Percentiles rank a stretch among this genome's conserved stretches.
Evolutionary conservation across 352 stramenopile species (phyloP).

Genomic region (Phytopythium litorale): DNA sequence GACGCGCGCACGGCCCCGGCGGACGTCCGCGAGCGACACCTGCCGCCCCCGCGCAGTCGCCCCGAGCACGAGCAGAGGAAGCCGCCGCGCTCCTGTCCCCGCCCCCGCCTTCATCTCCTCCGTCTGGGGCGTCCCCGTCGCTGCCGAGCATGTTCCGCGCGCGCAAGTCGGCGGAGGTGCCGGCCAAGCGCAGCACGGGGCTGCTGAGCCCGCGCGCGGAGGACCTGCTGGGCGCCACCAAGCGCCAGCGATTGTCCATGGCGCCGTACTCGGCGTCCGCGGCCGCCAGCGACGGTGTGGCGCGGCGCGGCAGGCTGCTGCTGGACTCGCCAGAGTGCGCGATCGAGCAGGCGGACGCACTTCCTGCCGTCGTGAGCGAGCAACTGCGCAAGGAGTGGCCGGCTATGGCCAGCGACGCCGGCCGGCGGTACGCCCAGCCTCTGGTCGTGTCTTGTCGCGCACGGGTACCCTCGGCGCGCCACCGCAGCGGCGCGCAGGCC

Average conservation of each 20-base stretch:
- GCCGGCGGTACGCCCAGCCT: constrained; percentile 10
- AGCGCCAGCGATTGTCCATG: constrained; percentile 55
- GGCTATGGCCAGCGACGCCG: constrained; percentile 9
- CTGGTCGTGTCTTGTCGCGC: constrained; percentile 32
- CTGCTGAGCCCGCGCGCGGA: constrained; percentile 29
- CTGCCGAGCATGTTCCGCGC: constrained; percentile 55
- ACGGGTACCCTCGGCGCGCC: constrained; percentile 35
- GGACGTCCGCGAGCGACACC: not conserved
- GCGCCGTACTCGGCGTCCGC: constrained; percentile 3
- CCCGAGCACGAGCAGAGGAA: not conserved
- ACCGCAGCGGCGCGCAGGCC: constrained; percentile 45
- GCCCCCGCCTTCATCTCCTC: too few relatives aligned
- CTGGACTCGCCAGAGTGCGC: constrained; percentile 52
- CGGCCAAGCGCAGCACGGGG: constrained; percentile 51
- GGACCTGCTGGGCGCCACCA: constrained; percentile 34
- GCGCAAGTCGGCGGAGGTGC: constrained; percentile 62
- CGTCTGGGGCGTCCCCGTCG: not conserved
- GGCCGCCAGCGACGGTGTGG: constrained; percentile 7
- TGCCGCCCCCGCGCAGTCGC: too few relatives aligned
- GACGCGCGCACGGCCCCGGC: not conserved
- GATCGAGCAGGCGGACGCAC: constrained; percentile 35
- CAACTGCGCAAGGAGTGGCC: constrained; percentile 44
- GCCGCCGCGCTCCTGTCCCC: too few relatives aligned
- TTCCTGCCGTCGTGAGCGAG: constrained; percentile 41
- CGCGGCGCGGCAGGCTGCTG: constrained; percentile 21